Evolutionary conservation across 2,329 filamentous ascomycete genomes (phyloP).

Genomic region (Aspergillus viridinutans): DNA sequence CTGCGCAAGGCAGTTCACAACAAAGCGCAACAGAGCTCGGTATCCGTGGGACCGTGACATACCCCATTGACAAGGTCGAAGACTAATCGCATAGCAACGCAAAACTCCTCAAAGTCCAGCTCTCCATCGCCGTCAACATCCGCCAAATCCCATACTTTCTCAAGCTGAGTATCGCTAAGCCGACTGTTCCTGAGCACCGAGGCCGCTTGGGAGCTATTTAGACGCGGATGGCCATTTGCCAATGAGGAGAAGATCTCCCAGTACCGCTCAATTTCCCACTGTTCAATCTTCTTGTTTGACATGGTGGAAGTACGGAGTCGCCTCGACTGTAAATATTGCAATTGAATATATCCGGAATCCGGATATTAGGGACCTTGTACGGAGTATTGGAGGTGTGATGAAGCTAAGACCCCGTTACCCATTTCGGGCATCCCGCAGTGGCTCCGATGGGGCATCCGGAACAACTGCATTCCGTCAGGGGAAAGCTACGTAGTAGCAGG

Average conservation of each 20-base stretch:
- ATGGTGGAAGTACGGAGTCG: slow-evolving; percentile 22
- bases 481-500: background rate
- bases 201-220: slow-evolving; percentile 66
- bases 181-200: slow-evolving; percentile 70
- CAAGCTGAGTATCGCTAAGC: slow-evolving; percentile 77
- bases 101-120: slow-evolving; percentile 98
- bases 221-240: slow-evolving; percentile 58
- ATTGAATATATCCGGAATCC: slow-evolving; percentile 1
- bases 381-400: background rate
- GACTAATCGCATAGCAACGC: slow-evolving; percentile 95
- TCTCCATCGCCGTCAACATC: slow-evolving; percentile 97
- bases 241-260: slow-evolving; percentile 76
- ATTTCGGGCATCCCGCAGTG: slow-evolving; percentile 17
- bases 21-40: background rate
- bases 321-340: background rate
- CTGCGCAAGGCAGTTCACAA: background rate
- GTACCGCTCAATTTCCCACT: slow-evolving; percentile 72
- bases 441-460: slow-evolving; percentile 15
- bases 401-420: slow-evolving; percentile 12
- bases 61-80: slow-evolving; percentile 97
- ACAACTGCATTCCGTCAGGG: slow-evolving; percentile 26
- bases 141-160: slow-evolving; percentile 93
- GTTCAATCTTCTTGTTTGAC: slow-evolving; percentile 55
- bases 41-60: slow-evolving; percentile 41
- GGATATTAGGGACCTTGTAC: background rate